Conservation (phyloP, 495 filamentous ascomycete species). For the Penicillium odoratum region DNA sequence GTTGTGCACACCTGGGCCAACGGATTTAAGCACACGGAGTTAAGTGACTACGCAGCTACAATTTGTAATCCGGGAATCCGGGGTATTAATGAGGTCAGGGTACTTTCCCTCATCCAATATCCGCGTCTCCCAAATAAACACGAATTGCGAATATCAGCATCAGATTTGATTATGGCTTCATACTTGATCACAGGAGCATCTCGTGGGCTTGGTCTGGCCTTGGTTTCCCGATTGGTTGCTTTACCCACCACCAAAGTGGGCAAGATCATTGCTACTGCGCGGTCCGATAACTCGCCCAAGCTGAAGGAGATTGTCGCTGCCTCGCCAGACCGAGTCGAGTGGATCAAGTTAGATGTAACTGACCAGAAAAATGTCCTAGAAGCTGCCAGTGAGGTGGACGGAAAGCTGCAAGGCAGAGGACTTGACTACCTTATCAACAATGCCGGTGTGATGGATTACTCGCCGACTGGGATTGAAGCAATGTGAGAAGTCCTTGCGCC, state of each 20-base stretch:
- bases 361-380: constrained; percentile 42
- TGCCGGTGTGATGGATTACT: constrained; percentile 35
- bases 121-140: not conserved
- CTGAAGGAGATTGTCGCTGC: constrained; percentile 25
- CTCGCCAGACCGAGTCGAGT: constrained; percentile 37
- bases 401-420: constrained; percentile 37
- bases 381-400: constrained; percentile 36
- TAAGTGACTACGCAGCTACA: no score
- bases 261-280: constrained; percentile 38
- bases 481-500: constrained; percentile 27
- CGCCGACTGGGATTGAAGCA: constrained; percentile 24
- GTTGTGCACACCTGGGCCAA: no score
- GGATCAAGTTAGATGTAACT: constrained; percentile 47
- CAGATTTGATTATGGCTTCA: constrained; percentile 23
- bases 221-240: constrained; percentile 37
- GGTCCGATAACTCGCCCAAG: constrained; percentile 27
- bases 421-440: constrained; percentile 58
- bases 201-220: constrained; percentile 55
- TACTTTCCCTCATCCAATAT: not conserved
- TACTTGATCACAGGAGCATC: constrained; percentile 43
- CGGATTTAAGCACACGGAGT: no score
- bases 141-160: not conserved
- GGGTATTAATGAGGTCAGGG: not conserved
- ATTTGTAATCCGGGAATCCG: no score
- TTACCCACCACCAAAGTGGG: constrained; percentile 32